A percentile compares a stretch with the other conserved stretches of the same genome.
phyloP scores from a whole-genome alignment of 2,329 filamentous ascomycete genomes.

The Aphanocladium album region DNA sequence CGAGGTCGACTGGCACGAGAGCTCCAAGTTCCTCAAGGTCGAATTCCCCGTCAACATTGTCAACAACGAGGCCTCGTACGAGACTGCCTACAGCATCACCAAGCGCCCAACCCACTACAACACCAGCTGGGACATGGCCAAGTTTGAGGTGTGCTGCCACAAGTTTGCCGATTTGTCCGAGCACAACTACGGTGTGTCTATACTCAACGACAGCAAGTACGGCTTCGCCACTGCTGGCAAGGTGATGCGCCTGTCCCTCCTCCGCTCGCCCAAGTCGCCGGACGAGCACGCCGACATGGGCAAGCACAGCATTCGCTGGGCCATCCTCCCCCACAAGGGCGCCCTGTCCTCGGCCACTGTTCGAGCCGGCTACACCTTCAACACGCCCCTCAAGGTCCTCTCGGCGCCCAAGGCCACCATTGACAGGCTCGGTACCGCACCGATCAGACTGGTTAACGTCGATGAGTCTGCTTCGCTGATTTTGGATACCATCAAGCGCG shows the following conservation, averaged over 20 bases:
- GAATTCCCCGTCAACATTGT: slow-evolving; percentile 92
- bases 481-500: slow-evolving; percentile 87
- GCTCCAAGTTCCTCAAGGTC: slow-evolving; percentile 97
- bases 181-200: slow-evolving; percentile 81
- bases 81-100: slow-evolving; percentile 89
- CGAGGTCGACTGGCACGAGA: slow-evolving; percentile 95
- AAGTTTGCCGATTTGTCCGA: slow-evolving; percentile 91
- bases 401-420: slow-evolving; percentile 25
- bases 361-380: slow-evolving; percentile 83
- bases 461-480: slow-evolving; percentile 57
- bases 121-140: slow-evolving; percentile 95
- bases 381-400: slow-evolving; percentile 61
- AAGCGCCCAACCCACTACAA: slow-evolving; percentile 95
- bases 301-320: slow-evolving; percentile 79
- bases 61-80: slow-evolving; percentile 90
- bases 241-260: slow-evolving; percentile 80
- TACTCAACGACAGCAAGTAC: slow-evolving; percentile 94
- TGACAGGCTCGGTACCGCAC: slow-evolving; percentile 27
- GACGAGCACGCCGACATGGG: slow-evolving; percentile 96
- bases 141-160: slow-evolving; percentile 95
- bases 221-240: slow-evolving; percentile 88
- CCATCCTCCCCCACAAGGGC: slow-evolving; percentile 79
- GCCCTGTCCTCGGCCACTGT: slow-evolving; percentile 68
- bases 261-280: slow-evolving; percentile 85
- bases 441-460: slow-evolving; percentile 63